Evolutionary conservation across 345 rosid species (phyloP), one percentile per base, ranked within the genome.

Genomic region (Aquilaria malaccensis): DNA sequence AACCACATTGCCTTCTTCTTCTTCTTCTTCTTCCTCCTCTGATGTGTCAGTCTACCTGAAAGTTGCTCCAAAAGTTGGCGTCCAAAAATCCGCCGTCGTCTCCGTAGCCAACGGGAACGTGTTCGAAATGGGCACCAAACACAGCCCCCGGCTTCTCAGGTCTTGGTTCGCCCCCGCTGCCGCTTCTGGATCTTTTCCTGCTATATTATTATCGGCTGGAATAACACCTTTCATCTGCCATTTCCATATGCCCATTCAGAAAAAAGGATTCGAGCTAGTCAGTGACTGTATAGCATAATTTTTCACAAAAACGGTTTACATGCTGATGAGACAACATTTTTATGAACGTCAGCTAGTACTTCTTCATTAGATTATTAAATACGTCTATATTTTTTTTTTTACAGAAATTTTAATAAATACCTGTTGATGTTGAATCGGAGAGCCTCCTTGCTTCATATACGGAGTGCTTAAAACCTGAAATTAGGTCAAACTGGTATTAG

Each of bases 51-150:
- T 76, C 65, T 78, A 80, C 77, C 80, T 54, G 74, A 56, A 77
- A 63, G 81, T 74, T 70, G 86, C 90, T 51, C 95, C 99, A 63
- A 84, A 88, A 60, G 85, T 75, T n/a, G 97, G 88, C 43, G 76
- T 81, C 92, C 91, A 89, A 63, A 82, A 83, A 66, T 84, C 94
- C 13, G 74, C 80, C 10, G 85, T 62, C 56, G 83, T 71, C 72
- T 83, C 89, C 30, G 66, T 77, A 31, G 99, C 80, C 43, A 85
- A 85, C 2, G 94, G 83, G 59, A 75, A 83, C 45, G 88, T 83
- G 79, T 84, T 84, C 11, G 95, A 76, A 32, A 88, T 73, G 13
- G 95, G 95, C 63, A 88, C 88, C 62, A 91, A 77, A 72, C 98
- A 91, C 13, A 91, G 77, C 33, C 98, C 96, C 15, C 83, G 81